Evolutionary conservation across 2,329 filamentous ascomycete species (phyloP).

Genomic region (Truncatella angustata): DNA sequence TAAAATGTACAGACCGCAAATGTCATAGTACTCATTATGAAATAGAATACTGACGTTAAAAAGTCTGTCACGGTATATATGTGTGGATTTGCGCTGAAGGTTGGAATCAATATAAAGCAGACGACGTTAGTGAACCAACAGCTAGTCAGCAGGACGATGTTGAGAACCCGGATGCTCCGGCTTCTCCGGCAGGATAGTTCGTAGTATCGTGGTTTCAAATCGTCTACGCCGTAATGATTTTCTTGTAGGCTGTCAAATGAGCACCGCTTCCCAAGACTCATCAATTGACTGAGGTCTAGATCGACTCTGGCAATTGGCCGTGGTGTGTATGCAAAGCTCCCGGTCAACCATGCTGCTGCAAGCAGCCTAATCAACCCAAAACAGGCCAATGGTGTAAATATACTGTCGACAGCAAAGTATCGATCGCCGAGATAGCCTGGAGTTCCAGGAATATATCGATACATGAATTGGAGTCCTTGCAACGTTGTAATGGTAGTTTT

Average conservation of each 20-base stretch:
- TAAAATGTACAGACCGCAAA: conserved; percentile 16
- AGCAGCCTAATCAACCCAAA: conserved; percentile 4
- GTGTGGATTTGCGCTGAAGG: not conserved
- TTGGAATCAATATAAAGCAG: not conserved
- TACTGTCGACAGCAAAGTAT: conserved; percentile 12
- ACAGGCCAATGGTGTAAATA: conserved; percentile 8
- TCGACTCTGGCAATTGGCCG: not conserved
- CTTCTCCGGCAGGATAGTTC: conserved; percentile 14
- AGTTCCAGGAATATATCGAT: not conserved
- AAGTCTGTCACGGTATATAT: conserved; percentile 10
- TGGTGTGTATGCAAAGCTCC: not conserved
- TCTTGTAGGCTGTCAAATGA: not conserved
- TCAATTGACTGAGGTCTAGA: not conserved
- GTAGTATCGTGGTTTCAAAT: conserved; percentile 5
- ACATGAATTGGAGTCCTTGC: conserved; percentile 16
- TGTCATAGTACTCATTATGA: conserved; percentile 14
- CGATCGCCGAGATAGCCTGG: not conserved
- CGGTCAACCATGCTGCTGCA: conserved; percentile 7
- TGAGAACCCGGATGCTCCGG: conserved; percentile 11
- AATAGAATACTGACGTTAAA: conserved; percentile 15
- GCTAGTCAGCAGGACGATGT: conserved; percentile 10
- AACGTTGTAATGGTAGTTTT: conserved; percentile 23
- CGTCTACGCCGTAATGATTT: not conserved
- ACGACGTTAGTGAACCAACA: not conserved
- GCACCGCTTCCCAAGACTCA: not conserved